Percentiles rank a stretch among this genome's conserved stretches.
These are phyloP conservation scores for Paramecium caudatum DNA, from an alignment of 73 alveolate genomes.

Conservation along the genomic window DNA sequence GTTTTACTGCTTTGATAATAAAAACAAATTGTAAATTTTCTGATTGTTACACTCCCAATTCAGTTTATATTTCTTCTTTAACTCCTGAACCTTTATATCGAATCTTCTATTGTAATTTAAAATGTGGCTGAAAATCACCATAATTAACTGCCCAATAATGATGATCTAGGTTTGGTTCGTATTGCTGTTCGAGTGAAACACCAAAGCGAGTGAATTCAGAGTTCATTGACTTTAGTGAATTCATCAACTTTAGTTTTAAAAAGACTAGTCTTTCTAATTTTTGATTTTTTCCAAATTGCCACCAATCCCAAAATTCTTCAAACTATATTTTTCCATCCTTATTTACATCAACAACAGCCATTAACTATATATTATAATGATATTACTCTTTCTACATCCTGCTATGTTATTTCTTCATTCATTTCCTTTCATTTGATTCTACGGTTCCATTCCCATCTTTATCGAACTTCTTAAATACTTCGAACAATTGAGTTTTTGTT, in stretches of 20 bases:
- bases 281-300: conserved; percentile 74
- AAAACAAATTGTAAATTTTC: background rate
- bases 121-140: conserved; percentile 60
- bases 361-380: background rate
- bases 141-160: conserved; percentile 64
- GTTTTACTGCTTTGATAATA: background rate
- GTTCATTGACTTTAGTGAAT: conserved; percentile 45
- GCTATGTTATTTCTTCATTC: background rate
- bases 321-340: conserved; percentile 65
- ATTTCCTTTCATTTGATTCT: conserved; percentile 12
- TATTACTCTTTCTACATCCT: conserved; percentile 29
- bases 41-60: background rate
- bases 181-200: conserved; percentile 57
- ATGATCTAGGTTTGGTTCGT: conserved; percentile 40
- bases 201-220: conserved; percentile 70
- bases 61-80: conserved; percentile 28
- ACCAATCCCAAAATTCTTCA: conserved; percentile 77
- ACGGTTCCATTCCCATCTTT: conserved; percentile 35
- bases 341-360: conserved; percentile 33
- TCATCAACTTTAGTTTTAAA: conserved; percentile 64
- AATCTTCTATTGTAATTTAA: conserved; percentile 10
- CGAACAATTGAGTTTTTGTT: conserved; percentile 35
- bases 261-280: conserved; percentile 60
- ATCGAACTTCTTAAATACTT: conserved; percentile 33
- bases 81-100: conserved; percentile 46